These are phyloP conservation scores for Byssoonygena ceratinophila DNA, from an alignment of 2,329 filamentous ascomycete genomes.

Conservation along the genomic window DNA sequence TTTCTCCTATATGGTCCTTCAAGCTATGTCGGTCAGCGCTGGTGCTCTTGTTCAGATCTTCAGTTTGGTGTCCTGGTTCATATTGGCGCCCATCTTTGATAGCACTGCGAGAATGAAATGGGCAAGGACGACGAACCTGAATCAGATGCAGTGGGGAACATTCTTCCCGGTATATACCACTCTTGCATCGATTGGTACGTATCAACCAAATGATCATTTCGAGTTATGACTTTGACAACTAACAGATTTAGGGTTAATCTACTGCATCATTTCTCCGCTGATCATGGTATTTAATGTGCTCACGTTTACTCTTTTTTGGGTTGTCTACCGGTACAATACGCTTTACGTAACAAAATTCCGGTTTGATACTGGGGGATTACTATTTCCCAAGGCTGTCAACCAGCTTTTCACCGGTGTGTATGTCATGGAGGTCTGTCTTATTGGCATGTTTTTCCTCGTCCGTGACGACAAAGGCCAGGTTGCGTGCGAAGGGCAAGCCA, in stretches of 20 bases:
- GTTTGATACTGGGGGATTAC: conserved; percentile 79
- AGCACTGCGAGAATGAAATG: conserved; percentile 76
- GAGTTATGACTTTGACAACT: background rate
- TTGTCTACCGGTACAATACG: conserved; percentile 93
- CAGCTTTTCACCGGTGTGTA: conserved; percentile 93
- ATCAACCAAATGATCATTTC: conserved; percentile 3
- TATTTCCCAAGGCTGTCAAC: conserved; percentile 88
- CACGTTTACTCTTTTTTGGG: conserved; percentile 83
- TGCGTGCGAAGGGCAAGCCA: conserved; percentile 63
- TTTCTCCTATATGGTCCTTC: conserved; percentile 96
- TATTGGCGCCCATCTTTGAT: conserved; percentile 71
- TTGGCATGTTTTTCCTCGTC: conserved; percentile 80
- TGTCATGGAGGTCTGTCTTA: conserved; percentile 81
- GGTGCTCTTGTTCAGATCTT: conserved; percentile 76
- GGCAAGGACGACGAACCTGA: conserved; percentile 66
- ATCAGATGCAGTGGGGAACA: conserved; percentile 73
- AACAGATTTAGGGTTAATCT: conserved; percentile 52
- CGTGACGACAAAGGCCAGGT: conserved; percentile 44
- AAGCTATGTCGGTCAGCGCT: conserved; percentile 81
- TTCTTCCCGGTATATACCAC: conserved; percentile 97
- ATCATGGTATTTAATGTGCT: conserved; percentile 90
- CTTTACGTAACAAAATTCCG: conserved; percentile 86
- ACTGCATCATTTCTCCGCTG: conserved; percentile 76
- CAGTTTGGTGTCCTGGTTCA: conserved; percentile 68
- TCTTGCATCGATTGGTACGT: conserved; percentile 72